These are phyloP conservation scores for Neurospora sp. DNA, from an alignment of 495 filamentous ascomycete genomes.

Conservation along the genomic window DNA sequence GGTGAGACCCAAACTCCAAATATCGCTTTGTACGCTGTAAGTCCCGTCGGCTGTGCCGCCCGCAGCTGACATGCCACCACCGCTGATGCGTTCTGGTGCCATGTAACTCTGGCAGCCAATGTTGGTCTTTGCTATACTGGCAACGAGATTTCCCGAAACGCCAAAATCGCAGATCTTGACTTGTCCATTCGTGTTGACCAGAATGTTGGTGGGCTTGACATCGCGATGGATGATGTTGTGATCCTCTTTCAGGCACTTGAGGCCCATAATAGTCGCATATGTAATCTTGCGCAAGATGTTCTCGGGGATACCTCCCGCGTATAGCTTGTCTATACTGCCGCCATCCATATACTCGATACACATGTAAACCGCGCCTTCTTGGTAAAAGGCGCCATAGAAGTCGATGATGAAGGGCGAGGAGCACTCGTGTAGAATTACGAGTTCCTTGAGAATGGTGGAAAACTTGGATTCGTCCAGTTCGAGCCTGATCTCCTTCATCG, in stretches of 20 bases:
- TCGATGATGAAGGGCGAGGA: slow-evolving; percentile 93
- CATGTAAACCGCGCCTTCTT: slow-evolving; percentile 98
- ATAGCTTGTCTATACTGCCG: slow-evolving; percentile 95
- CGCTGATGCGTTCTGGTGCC: slow-evolving; percentile 92
- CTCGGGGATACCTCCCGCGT: slow-evolving; percentile 88
- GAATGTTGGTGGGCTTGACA: slow-evolving; percentile 96
- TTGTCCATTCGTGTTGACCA: slow-evolving; percentile 81
- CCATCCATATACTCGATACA: slow-evolving; percentile 99
- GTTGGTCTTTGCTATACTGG: slow-evolving; percentile 96
- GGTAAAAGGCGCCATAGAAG: slow-evolving; percentile 98
- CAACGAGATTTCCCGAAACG: slow-evolving; percentile 91
- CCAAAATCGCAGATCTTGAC: slow-evolving; percentile 99
- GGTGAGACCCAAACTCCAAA: slow-evolving; percentile 91
- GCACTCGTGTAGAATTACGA: slow-evolving; percentile 93
- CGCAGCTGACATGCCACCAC: slow-evolving; percentile 66
- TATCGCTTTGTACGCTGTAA: slow-evolving; percentile 96
- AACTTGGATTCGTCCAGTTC: slow-evolving; percentile 97
- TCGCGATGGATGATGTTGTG: slow-evolving; percentile 99
- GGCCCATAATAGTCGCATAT: slow-evolving; percentile 79
- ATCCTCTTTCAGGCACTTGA: slow-evolving; percentile 91
- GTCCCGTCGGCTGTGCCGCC: slow-evolving; percentile 66
- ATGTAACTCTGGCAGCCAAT: slow-evolving; percentile 99
- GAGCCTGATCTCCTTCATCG: slow-evolving; percentile 98
- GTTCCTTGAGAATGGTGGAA: slow-evolving; percentile 93
- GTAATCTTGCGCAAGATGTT: slow-evolving; percentile 82